Evolutionary conservation across 352 stramenopile species (phyloP).

Genomic region (Plasmopara halstedii): DNA sequence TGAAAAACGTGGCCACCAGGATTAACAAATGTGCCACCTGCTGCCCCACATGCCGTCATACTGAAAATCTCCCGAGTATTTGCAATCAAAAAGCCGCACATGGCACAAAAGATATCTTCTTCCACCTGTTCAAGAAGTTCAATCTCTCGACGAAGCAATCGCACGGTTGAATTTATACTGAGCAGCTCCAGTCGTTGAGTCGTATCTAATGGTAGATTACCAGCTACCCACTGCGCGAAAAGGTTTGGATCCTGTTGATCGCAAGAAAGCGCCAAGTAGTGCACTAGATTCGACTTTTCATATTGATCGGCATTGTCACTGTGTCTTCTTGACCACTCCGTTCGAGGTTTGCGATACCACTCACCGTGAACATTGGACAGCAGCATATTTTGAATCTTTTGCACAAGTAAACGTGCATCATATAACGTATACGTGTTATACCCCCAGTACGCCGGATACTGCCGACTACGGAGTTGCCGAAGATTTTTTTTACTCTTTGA

Average conservation of each 20-base stretch:
- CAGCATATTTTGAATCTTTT: constrained; percentile 59
- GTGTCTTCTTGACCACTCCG: constrained; percentile 6
- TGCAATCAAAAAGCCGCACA: constrained; percentile 52
- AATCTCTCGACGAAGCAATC: constrained; percentile 48
- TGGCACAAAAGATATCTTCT: constrained; percentile 58
- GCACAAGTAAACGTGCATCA: constrained; percentile 48
- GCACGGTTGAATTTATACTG: constrained; percentile 50
- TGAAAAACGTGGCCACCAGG: constrained; percentile 70
- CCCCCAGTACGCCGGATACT: constrained; percentile 47
- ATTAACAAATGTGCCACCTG: constrained; percentile 74
- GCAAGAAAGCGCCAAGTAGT: constrained; percentile 30
- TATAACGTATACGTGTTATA: constrained; percentile 41
- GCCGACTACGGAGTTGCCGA: constrained; percentile 11
- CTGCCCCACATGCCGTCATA: constrained; percentile 44
- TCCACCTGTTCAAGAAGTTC: constrained; percentile 47
- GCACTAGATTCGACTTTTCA: constrained; percentile 14
- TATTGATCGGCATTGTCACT: constrained; percentile 1
- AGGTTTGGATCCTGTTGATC: constrained; percentile 50
- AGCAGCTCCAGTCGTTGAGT: constrained; percentile 49
- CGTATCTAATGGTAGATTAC: constrained; percentile 61
- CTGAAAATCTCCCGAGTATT: constrained; percentile 76
- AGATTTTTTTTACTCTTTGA: constrained; percentile 11
- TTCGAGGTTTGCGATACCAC: constrained; percentile 45
- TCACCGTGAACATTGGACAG: constrained; percentile 63
- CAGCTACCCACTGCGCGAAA: constrained; percentile 76